phyloP scores from a whole-genome alignment of 495 filamentous ascomycete genomes.

The Penicillium coffeae region DNA sequence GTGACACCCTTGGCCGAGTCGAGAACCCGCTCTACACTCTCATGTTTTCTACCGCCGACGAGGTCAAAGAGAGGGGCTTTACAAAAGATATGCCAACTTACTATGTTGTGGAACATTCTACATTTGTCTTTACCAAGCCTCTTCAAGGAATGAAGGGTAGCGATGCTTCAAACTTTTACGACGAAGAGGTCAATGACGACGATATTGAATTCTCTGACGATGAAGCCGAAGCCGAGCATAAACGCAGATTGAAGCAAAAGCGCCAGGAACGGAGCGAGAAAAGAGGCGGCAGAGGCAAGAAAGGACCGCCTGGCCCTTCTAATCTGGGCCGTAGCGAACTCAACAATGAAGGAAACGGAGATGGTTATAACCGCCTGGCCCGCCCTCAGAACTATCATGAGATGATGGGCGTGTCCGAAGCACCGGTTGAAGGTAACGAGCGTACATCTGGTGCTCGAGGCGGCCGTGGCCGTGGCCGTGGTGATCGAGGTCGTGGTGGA shows the following conservation, averaged over 20 bases:
- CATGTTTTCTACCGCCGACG: conserved; percentile 59
- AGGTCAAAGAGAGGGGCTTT: conserved; percentile 64
- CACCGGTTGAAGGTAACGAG: conserved; percentile 45
- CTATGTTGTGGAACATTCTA: conserved; percentile 71
- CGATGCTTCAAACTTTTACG: conserved; percentile 89
- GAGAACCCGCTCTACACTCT: conserved; percentile 79
- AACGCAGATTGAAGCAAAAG: conserved; percentile 62
- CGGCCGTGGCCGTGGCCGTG: conserved; percentile 39
- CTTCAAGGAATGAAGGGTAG: conserved; percentile 75
- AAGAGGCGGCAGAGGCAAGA: conserved; percentile 27
- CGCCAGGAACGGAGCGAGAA: conserved; percentile 46
- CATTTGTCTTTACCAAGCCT: conserved; percentile 77
- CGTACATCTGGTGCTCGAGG: conserved; percentile 33
- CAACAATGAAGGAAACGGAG: conserved; percentile 52
- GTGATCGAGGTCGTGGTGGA: conserved; percentile 43
- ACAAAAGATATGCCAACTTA: conserved; percentile 62
- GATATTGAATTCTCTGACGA: conserved; percentile 96
- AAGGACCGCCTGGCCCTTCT: conserved; percentile 29
- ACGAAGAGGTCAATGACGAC: conserved; percentile 82
- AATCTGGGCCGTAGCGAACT: conserved; percentile 43
- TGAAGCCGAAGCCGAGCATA: conserved; percentile 84
- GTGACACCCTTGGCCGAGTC: conserved; percentile 78
- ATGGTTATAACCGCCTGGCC: conserved; percentile 63
- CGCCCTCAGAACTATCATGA: conserved; percentile 58
- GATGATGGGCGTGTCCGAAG: conserved; percentile 44